Evolutionary conservation across 306 rosid genomes (phyloP).

Genomic region (Vigna nakashimae): DNA sequence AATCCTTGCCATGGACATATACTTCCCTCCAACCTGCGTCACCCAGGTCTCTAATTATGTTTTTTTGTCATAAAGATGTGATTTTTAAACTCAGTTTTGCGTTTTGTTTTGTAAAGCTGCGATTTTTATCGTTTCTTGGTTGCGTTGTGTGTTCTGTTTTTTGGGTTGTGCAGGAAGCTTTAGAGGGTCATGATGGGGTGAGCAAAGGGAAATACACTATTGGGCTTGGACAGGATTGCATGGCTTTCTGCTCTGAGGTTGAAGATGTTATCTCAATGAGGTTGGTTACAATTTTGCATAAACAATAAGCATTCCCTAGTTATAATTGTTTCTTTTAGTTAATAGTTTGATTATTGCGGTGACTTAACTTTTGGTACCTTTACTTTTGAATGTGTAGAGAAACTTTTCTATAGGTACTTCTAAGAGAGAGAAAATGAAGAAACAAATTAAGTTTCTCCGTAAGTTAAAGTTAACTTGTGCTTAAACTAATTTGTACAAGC

Average conservation of each 20-base stretch:
- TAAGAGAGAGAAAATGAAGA: no score
- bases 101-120: not conserved
- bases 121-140: not conserved
- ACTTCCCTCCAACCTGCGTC: slow-evolving; percentile 76
- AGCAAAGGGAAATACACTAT: slow-evolving; percentile 87
- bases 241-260: slow-evolving; percentile 82
- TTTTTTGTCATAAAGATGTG: not conserved
- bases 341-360: not conserved
- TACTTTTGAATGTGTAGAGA: not conserved
- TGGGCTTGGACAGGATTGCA: slow-evolving; percentile 91
- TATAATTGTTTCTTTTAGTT: not conserved
- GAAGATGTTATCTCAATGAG: slow-evolving; percentile 96
- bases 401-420: no score
- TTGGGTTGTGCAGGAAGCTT: slow-evolving; percentile 59
- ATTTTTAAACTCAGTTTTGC: not conserved
- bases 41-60: slow-evolving; percentile 55
- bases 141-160: not conserved
- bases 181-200: slow-evolving; percentile 91
- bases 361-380: not conserved
- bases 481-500: no score
- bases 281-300: slow-evolving; percentile 44
- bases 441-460: no score
- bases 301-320: not conserved
- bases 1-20: slow-evolving; percentile 82
- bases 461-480: no score